Base-by-base conservation (phyloP, 257 asterid species). In the Paulownia fortunei region DNA sequence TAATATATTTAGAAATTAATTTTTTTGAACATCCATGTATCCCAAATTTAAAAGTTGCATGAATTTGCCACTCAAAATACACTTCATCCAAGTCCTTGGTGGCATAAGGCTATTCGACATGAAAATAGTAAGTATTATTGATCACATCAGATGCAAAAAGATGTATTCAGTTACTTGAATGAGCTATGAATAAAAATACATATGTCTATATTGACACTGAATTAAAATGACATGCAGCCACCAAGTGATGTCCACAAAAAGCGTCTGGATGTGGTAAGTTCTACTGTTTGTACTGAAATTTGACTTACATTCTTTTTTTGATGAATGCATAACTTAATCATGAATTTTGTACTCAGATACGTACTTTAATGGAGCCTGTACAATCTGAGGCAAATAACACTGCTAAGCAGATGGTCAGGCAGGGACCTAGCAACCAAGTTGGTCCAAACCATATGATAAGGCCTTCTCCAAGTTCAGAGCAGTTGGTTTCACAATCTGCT, bases 181-280 rank as follows among this genome's bases (percentile, higher is more conserved):
- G 56, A 71, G 34, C 65, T 68, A 9, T 61, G 36, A 41, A n/a
- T 39, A 11, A 19, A 46, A 49, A 16, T 8, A 13, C 18, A 24
- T 72, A 60, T 19, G 42, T 65, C 23, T 51, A 21, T 49, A 74
- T 61, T 82, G 71, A 79, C 75, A 27, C 62, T 34, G 75, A 60
- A 59, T 82, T 88, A 19, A 69, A 80, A 78, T 82, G 63, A 79
- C 67, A 47, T 88, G 96, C 98, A 91, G 98, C 77, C 87, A 69
- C 85, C 89, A 27, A 84, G 85, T 69, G 97, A 92, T 52, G 82
- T 60, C 78, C 99, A 94, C 91, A 86, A 88, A 69, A 93, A 87
- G 84, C 99, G 99, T 72, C 82, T 89, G 80, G 96, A 96, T 78
- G 91, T 79, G 86, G 99, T 96, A 79, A 87, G 88, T 82, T 68